Evolutionary conservation across 495 filamentous ascomycete genomes (phyloP).

Genomic region (Bacidia rubella): DNA sequence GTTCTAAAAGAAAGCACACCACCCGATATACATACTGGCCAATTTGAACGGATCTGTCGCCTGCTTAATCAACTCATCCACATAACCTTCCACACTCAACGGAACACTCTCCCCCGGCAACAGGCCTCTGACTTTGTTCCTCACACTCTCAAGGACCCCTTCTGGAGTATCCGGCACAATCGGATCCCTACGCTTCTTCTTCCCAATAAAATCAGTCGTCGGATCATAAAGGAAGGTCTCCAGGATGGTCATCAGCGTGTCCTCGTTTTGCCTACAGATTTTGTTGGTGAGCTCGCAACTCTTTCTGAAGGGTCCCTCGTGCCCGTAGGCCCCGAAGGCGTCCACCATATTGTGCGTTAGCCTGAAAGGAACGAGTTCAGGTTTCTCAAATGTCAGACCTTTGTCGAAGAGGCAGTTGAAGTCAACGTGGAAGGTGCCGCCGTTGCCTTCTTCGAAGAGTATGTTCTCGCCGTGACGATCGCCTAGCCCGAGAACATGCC

Average conservation of each 20-base stretch:
- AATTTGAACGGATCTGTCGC: conserved; percentile 66
- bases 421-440: conserved; percentile 92
- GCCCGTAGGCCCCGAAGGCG: conserved; percentile 85
- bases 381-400: conserved; percentile 87
- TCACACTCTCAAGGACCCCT: conserved; percentile 79
- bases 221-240: conserved; percentile 96
- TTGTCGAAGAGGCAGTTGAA: conserved; percentile 99
- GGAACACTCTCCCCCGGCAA: conserved; percentile 77
- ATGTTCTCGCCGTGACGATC: conserved; percentile 99
- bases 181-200: conserved; percentile 46
- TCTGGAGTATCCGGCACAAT: conserved; percentile 74
- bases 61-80: conserved; percentile 78
- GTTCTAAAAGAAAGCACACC: conserved; percentile 78
- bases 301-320: conserved; percentile 82
- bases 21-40: conserved; percentile 91
- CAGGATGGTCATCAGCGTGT: conserved; percentile 90
- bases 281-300: conserved; percentile 77
- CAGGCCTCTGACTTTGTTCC: conserved; percentile 72
- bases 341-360: conserved; percentile 97
- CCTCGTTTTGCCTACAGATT: conserved; percentile 79
- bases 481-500: conserved; percentile 83
- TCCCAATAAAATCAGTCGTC: conserved; percentile 81
- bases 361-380: conserved; percentile 92
- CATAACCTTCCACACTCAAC: conserved; percentile 86
- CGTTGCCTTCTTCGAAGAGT: conserved; percentile 84